Evolutionary conservation across 2,329 filamentous ascomycete species (phyloP).

Genomic region (Penicillium griseofulvum): DNA sequence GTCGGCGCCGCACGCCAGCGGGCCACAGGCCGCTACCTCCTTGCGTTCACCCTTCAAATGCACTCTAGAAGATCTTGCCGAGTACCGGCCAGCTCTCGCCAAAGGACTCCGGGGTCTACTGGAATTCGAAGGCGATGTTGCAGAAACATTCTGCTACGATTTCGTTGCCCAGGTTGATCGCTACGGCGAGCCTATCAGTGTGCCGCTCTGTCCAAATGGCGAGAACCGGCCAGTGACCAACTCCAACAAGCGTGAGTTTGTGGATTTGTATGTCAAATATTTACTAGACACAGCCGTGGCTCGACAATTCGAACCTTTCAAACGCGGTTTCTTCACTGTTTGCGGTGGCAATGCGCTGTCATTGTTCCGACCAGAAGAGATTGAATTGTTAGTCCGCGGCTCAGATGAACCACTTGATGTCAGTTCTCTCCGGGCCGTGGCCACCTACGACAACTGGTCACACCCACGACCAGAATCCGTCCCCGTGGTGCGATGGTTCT

Average conservation of each 20-base stretch:
- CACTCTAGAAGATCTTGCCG: conserved; percentile 76
- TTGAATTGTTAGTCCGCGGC: conserved; percentile 80
- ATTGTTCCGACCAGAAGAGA: conserved; percentile 85
- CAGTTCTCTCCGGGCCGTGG: conserved; percentile 68
- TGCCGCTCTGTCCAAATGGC: conserved; percentile 72
- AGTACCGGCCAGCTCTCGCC: conserved; percentile 75
- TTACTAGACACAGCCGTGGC: conserved; percentile 73
- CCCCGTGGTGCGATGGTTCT: conserved; percentile 79
- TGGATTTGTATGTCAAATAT: conserved; percentile 78
- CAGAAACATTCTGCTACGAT: conserved; percentile 74
- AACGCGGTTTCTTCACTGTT: conserved; percentile 88
- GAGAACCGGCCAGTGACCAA: conserved; percentile 78
- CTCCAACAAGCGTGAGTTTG: conserved; percentile 77
- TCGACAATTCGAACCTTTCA: conserved; percentile 89
- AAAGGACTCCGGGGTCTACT: conserved; percentile 72
- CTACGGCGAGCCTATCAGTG: conserved; percentile 65
- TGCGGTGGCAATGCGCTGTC: conserved; percentile 85
- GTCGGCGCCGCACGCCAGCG: conserved; percentile 64
- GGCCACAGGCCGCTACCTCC: conserved; percentile 55
- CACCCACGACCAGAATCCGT: conserved; percentile 55
- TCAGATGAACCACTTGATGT: conserved; percentile 84
- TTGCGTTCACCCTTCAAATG: conserved; percentile 62
- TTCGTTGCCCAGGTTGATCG: conserved; percentile 75
- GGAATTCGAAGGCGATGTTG: conserved; percentile 80
- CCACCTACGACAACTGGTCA: conserved; percentile 79